A percentile compares a stretch with the other conserved stretches of the same genome.
Conservation (phyloP, 75 land plant species). For the Selaginella moellendorffii region DNA sequence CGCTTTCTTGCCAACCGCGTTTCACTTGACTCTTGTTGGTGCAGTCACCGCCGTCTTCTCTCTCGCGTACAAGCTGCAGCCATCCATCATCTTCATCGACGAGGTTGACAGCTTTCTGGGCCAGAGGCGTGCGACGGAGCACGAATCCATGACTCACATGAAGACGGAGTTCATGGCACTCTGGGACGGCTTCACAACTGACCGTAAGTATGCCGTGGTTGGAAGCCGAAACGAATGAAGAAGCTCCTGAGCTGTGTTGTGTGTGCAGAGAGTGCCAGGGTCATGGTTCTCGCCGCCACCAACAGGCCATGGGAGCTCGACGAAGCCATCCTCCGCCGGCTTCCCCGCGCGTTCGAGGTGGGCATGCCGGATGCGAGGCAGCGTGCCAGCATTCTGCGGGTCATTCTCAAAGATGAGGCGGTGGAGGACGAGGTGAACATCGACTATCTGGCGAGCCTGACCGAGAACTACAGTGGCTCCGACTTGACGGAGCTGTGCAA, state of each 20-base stretch:
- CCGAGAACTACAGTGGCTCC: constrained; percentile 84
- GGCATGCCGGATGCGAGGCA: constrained; percentile 62
- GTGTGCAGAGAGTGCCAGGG: constrained; percentile 65
- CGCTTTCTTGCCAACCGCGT: neutral
- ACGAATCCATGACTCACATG: constrained; percentile 84
- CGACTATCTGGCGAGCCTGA: constrained; percentile 52
- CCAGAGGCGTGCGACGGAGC: constrained; percentile 69
- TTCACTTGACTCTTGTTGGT: constrained; percentile 5
- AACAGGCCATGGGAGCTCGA: constrained; percentile 96
- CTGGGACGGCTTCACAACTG: constrained; percentile 99
- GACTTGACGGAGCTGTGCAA: constrained; percentile 85
- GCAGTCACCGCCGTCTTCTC: constrained; percentile 90
- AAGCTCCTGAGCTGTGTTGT: constrained; percentile 1
- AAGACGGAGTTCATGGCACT: constrained; percentile 98
- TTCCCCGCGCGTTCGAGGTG: constrained; percentile 87
- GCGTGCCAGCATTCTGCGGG: constrained; percentile 65
- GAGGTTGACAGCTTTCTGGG: constrained; percentile 98
- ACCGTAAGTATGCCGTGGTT: constrained; percentile 48
- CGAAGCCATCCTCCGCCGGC: constrained; percentile 88
- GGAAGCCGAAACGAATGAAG: neutral
- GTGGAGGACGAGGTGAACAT: constrained; percentile 52
- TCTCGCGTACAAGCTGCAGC: constrained; percentile 88
- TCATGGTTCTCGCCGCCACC: constrained; percentile 98
- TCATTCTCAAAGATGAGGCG: constrained; percentile 69
- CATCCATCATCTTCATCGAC: constrained; percentile 93